Conservation (phyloP, 2,329 filamentous ascomycete genomes). For the Tolypocladium amazonense region DNA sequence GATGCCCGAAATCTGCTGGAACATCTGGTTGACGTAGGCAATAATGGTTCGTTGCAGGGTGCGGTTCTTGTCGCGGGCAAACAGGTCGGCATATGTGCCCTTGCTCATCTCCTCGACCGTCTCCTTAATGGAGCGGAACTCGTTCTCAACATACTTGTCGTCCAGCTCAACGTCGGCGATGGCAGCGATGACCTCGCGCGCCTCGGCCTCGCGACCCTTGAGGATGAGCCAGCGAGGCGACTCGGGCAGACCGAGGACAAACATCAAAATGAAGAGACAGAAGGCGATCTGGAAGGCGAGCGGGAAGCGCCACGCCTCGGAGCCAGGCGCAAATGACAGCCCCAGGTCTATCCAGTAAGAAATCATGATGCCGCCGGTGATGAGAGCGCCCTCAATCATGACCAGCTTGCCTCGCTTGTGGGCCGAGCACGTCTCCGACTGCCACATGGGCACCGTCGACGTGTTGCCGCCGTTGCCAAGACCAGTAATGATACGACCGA, state of each 20-base stretch:
- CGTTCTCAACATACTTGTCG: constrained; percentile 46
- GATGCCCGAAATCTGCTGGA: constrained; percentile 54
- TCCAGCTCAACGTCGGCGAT: constrained; percentile 43
- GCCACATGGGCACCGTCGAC: constrained; percentile 49
- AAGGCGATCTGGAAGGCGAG: constrained; percentile 45
- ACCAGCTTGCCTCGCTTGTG: constrained; percentile 50
- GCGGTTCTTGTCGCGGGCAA: constrained; percentile 46
- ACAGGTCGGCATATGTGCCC: constrained; percentile 46
- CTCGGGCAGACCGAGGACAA: constrained; percentile 43
- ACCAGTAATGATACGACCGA: constrained; percentile 48
- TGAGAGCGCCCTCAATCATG: constrained; percentile 49
- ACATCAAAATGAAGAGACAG: constrained; percentile 43
- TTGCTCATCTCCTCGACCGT: constrained; percentile 61
- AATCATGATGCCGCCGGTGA: constrained; percentile 45
- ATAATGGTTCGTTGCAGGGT: constrained; percentile 48
- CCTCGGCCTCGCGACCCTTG: constrained; percentile 36
- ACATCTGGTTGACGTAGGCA: constrained; percentile 51
- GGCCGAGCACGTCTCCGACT: constrained; percentile 46
- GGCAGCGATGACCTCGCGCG: constrained; percentile 34
- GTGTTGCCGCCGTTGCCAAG: constrained; percentile 47
- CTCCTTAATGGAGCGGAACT: constrained; percentile 51
- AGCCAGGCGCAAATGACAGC: constrained; percentile 35
- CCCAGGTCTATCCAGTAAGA: constrained; percentile 53
- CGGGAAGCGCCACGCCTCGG: constrained; percentile 46
- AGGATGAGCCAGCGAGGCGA: constrained; percentile 38